Evolutionary conservation across 306 rosid genomes (phyloP), one percentile per base, ranked within the genome.

Genomic region (Abrus precatorius): DNA sequence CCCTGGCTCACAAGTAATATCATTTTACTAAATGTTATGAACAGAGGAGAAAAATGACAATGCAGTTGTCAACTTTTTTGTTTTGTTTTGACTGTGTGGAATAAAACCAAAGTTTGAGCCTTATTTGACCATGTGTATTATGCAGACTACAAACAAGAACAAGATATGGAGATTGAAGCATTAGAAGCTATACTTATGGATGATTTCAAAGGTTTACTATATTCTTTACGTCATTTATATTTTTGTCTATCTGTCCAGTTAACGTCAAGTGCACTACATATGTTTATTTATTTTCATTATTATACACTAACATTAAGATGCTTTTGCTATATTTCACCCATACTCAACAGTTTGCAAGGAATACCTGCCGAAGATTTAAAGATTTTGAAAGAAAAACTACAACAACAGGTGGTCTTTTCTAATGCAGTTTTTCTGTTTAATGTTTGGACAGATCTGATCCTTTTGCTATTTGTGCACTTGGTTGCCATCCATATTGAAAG

Each of bases 131-230:
- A 10, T 49, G 44, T 75, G 30, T 48, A 3, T 53, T 10, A 3
- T 76, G 6, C 89, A 96, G 99, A 93, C 69, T 80, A 92, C 69
- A 79, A 48, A 63, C 97, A 86, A 65, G 99, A 96, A 82, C 99
- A 96, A 82, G 98, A 93, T 38, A 96, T 96, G 99, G 98, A 96
- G 80, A 88, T 96, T 55, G 99, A 96, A 87, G 99, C 99, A 59
- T 80, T 96, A 84, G 99, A 93, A 84, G 99, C 99, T 56, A 96
- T 96, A 82, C 99, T 96, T 4, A 89, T 89, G 93, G 99, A 96
- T 61, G 99, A 96, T 3, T 93, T 96, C 87, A 96, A 92, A 87
- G 99, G 99, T 95, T 64, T 74, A 0, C 27, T 43, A 38, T 4
- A 41, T 34, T 34, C 30, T 60, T 73, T 81, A 12, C 67, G 4